Evolutionary conservation across 1,284 basidiomycete genomes (phyloP).

Genomic region (Ustilago sp.): DNA sequence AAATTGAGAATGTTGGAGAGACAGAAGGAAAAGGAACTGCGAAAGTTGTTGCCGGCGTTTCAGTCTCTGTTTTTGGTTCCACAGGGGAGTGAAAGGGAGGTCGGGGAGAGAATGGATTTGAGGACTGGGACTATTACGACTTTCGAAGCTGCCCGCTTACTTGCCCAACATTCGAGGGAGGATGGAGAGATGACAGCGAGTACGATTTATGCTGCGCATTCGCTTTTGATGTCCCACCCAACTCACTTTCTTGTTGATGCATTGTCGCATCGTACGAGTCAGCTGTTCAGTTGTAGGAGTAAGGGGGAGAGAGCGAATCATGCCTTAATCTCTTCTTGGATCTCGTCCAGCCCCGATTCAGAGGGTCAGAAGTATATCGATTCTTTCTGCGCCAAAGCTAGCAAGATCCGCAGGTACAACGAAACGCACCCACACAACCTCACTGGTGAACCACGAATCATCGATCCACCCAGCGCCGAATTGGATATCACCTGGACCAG

Average conservation of each 20-base stretch:
- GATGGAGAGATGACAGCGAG: slow-evolving; percentile 25
- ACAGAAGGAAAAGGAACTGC: slow-evolving; percentile 45
- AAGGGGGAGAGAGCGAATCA: slow-evolving; percentile 75
- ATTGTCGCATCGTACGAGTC: slow-evolving; percentile 74
- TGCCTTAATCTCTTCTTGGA: slow-evolving; percentile 74
- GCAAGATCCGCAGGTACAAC: slow-evolving; percentile 23
- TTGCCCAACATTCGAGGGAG: slow-evolving; percentile 14
- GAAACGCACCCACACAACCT: slow-evolving; percentile 74
- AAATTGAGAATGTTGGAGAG: slow-evolving; percentile 36
- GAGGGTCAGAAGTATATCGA: slow-evolving; percentile 36
- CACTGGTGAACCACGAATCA: slow-evolving; percentile 73
- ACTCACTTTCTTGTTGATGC: slow-evolving; percentile 77
- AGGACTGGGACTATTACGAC: slow-evolving; percentile 44
- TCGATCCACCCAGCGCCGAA: slow-evolving; percentile 7
- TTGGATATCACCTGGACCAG: slow-evolving; percentile 72
- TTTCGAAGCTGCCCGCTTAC: slow-evolving; percentile 33
- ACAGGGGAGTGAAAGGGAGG: slow-evolving; percentile 7
- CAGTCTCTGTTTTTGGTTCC: slow-evolving; percentile 40
- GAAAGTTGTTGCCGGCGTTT: slow-evolving; percentile 41
- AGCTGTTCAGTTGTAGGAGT: slow-evolving; percentile 80
- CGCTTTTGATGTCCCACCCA: slow-evolving; percentile 77
- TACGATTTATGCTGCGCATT: slow-evolving; percentile 78
- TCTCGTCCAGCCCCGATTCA: slow-evolving; percentile 63
- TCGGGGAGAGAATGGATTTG: slow-evolving; percentile 29
- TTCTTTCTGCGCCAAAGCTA: slow-evolving; percentile 69